Evolutionary conservation across 78 protist genomes (phyloP).

Genomic region (Dictyostelium intermedium): DNA sequence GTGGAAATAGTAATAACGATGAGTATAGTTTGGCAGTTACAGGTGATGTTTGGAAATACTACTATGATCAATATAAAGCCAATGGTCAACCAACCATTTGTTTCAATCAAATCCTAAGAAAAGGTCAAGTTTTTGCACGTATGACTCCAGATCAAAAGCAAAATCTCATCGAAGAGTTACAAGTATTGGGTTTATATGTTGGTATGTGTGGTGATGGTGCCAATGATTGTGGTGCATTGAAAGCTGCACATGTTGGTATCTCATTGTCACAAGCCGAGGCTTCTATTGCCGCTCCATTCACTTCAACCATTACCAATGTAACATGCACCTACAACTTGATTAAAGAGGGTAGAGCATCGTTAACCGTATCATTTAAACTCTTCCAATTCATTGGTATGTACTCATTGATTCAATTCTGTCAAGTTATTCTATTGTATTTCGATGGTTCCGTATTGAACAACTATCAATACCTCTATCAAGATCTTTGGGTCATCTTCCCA

Average conservation of each 20-base stretch:
- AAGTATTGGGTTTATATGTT: slow-evolving; percentile 65
- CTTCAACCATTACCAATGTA: slow-evolving; percentile 48
- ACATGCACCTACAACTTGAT: slow-evolving; percentile 45
- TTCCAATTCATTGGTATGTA: slow-evolving; percentile 97
- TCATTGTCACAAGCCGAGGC: slow-evolving; percentile 96
- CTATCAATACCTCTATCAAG: slow-evolving; percentile 83
- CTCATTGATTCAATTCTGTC: slow-evolving; percentile 93
- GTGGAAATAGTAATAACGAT: not conserved
- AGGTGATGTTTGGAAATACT: slow-evolving; percentile 57
- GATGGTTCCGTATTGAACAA: slow-evolving; percentile 83
- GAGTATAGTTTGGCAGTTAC: slow-evolving; percentile 30
- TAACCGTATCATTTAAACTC: slow-evolving; percentile 95
- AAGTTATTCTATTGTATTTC: slow-evolving; percentile 84
- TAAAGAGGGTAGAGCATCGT: slow-evolving; percentile 95
- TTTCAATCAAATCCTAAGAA: slow-evolving; percentile 27
- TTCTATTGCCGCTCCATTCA: slow-evolving; percentile 97
- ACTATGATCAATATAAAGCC: slow-evolving; percentile 17
- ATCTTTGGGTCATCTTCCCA: slow-evolving; percentile 85
- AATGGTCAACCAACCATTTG: slow-evolving; percentile 17
- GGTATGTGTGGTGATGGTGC: slow-evolving; percentile 99
- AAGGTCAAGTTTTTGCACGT: slow-evolving; percentile 91
- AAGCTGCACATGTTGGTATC: slow-evolving; percentile 97
- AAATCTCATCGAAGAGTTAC: slow-evolving; percentile 64
- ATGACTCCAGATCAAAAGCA: slow-evolving; percentile 91
- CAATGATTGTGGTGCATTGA: slow-evolving; percentile 99